These are phyloP conservation scores for Leishmania braziliensis DNA, from an alignment of 208 protist species.

Conservation along the genomic window DNA sequence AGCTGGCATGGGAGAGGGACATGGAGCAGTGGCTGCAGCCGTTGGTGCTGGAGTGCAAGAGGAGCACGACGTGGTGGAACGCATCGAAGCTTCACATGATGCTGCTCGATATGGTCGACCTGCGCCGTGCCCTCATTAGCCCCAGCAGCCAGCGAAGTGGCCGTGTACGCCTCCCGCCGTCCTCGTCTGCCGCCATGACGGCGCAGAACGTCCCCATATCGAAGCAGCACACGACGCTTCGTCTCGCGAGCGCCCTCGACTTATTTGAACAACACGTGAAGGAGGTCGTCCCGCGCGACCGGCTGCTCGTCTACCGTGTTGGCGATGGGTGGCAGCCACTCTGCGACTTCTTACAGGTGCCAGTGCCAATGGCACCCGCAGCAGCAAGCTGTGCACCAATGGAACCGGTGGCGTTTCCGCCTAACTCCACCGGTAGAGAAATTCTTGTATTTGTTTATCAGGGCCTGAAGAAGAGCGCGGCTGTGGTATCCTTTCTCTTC, in stretches of 20 bases:
- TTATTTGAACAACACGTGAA: slow-evolving; percentile 79
- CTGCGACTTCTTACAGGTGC: slow-evolving; percentile 65
- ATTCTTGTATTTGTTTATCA: slow-evolving; percentile 47
- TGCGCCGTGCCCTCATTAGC: slow-evolving; percentile 34
- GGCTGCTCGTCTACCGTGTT: slow-evolving; percentile 76
- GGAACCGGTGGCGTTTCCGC: slow-evolving; percentile 60
- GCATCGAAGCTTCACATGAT: slow-evolving; percentile 50
- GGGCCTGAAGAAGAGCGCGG: slow-evolving; percentile 35
- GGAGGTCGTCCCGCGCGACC: slow-evolving; percentile 68
- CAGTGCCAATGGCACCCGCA: slow-evolving; percentile 29
- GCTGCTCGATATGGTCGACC: slow-evolving; percentile 59
- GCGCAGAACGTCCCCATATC: slow-evolving; percentile 38
- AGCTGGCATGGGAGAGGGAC: slow-evolving; percentile 70
- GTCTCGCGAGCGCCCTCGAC: slow-evolving; percentile 53
- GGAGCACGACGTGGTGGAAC: slow-evolving; percentile 14
- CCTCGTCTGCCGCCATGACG: slow-evolving; percentile 15
- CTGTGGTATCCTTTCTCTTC: slow-evolving; percentile 32
- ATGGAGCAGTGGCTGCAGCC: slow-evolving; percentile 49
- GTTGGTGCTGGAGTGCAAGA: slow-evolving; percentile 47
- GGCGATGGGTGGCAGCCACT: slow-evolving; percentile 81
- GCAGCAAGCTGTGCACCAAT: background rate
- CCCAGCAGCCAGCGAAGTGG: slow-evolving; percentile 13
- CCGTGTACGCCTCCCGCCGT: slow-evolving; percentile 8
- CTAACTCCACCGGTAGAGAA: slow-evolving; percentile 39
- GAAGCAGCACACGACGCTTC: slow-evolving; percentile 30